Base-by-base conservation (phyloP, 179 eudicot genomes). In the Spinacia oleracea region DNA sequence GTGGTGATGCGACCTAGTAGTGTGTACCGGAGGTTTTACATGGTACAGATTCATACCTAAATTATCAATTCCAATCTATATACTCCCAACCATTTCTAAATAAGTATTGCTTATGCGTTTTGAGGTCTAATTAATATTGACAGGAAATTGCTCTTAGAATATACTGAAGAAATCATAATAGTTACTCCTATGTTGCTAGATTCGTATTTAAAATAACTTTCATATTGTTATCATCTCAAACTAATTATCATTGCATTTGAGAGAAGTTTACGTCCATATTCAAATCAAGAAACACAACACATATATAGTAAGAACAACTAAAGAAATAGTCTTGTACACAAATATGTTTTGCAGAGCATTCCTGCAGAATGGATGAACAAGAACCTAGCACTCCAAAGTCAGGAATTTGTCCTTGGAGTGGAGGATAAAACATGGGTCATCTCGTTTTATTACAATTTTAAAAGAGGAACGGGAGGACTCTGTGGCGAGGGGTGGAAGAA, bases 401-500 rank as follows among this genome's bases (percentile, higher is more conserved):
- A 80, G 58, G 45, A 76, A 4, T 72, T 86, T 31, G 63, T 62
- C 74, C 84, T 91, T 16, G 89, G 84, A 7, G 60, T 87, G 21
- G 84, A 76, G 6, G 89, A 88, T 40, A 84, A 80, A 8, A 80
- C 75, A 48, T 91, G 89, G 89, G 15, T 1, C 0, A 75, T 82
- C 60, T 65, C 56, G 75, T 83, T 81, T 64, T 18, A 79, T 56
- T 67, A 21, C n/a, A 40, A 63, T 35, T 2, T 11, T 4, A 65
- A 38, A 18, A 65, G 56, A 60, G 27, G 62, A 42, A 62, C 75
- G 27, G 85, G 84, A 35, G 85, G 78, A 71, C 32, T 88, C 53
- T 38, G 31, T 10, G 10, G 70, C 34, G 91, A n/a, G n/a, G n/a
- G 90, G 31, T 88, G 92, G 95, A 88, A 77, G 81, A 73, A 79